Evolutionary conservation across 768 basidiomycete genomes (phyloP).

Genomic region (Russula sp.): DNA sequence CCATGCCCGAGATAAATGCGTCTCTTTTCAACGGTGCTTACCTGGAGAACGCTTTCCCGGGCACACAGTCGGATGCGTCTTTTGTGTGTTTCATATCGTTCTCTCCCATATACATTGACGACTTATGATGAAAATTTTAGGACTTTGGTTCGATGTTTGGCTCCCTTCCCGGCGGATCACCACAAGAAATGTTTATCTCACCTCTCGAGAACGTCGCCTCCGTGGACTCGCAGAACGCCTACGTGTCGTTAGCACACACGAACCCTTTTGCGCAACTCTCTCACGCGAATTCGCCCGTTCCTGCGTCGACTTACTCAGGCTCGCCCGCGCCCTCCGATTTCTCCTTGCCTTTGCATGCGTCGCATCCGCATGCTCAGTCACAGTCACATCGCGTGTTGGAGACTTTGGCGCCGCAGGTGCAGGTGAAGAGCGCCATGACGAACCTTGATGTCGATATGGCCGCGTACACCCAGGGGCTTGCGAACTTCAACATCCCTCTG

Average conservation of each 20-base stretch:
- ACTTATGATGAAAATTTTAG: slow-evolving; percentile 2
- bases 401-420: background rate
- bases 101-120: background rate
- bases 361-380: background rate
- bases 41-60: slow-evolving; percentile 26
- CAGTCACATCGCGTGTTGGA: slow-evolving; percentile 27
- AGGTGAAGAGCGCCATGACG: background rate
- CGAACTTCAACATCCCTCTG: slow-evolving; percentile 24
- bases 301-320: slow-evolving; percentile 29
- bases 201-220: slow-evolving; percentile 21
- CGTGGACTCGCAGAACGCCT: slow-evolving; percentile 4
- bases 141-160: slow-evolving; percentile 27
- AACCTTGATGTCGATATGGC: slow-evolving; percentile 21
- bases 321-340: slow-evolving; percentile 30
- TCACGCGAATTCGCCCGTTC: slow-evolving; percentile 15
- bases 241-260: background rate
- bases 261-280: slow-evolving; percentile 8
- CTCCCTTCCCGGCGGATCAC: slow-evolving; percentile 14
- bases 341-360: slow-evolving; percentile 25
- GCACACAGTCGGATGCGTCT: slow-evolving; percentile 20
- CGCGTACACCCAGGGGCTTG: slow-evolving; percentile 27
- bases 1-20: slow-evolving; percentile 28
- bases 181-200: slow-evolving; percentile 27
- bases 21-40: slow-evolving; percentile 25
- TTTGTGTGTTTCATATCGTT: slow-evolving; percentile 20